Evolutionary conservation across 345 rosid genomes (phyloP).

Genomic region (Carallia brachiata): DNA sequence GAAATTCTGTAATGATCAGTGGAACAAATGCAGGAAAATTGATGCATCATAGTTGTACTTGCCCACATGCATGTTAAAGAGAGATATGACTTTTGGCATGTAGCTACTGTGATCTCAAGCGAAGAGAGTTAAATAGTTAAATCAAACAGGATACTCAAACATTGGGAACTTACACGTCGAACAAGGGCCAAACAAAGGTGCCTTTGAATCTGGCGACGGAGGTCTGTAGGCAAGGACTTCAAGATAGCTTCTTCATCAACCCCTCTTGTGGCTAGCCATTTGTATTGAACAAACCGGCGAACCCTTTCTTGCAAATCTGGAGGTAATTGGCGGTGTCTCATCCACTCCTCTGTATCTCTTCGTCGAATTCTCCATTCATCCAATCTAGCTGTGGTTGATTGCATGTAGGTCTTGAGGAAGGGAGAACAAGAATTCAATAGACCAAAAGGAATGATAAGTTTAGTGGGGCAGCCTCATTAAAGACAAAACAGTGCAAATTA

Average conservation of each 20-base stretch:
- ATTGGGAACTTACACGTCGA: conserved; percentile 59
- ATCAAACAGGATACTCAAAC: background rate
- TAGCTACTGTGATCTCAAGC: no score
- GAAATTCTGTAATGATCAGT: no score
- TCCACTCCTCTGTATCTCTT: conserved; percentile 96
- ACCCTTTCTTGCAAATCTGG: conserved; percentile 71
- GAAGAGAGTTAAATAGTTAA: no score
- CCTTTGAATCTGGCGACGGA: conserved; percentile 70
- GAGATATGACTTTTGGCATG: no score
- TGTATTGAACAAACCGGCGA: conserved; percentile 73
- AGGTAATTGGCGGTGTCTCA: conserved; percentile 89
- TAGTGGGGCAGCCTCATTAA: background rate
- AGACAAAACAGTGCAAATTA: no score
- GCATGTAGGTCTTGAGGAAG: conserved; percentile 59
- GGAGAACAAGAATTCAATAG: background rate
- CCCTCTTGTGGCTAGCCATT: conserved; percentile 83
- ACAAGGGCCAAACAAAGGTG: conserved; percentile 85
- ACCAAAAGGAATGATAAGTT: background rate
- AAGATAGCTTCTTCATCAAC: conserved; percentile 79
- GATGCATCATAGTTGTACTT: no score
- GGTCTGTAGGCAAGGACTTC: conserved; percentile 64
- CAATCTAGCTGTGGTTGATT: conserved; percentile 77
- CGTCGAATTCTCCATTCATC: conserved; percentile 87
- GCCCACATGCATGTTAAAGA: no score
- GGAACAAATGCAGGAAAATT: no score